Conservation (phyloP, 306 rosid genomes). For the Herpetospermum pedunculosum region DNA sequence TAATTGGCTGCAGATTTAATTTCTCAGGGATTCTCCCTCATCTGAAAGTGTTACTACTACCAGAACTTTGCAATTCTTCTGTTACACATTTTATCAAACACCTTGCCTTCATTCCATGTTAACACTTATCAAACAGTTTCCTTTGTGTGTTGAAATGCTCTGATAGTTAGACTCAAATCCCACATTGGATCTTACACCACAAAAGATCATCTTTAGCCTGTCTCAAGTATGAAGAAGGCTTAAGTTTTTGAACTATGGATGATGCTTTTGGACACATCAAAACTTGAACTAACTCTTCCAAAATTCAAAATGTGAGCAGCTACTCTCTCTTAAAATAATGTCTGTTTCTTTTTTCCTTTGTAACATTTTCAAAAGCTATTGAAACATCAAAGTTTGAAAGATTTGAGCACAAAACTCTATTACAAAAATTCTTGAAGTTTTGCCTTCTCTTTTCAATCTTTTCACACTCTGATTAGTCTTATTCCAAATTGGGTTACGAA, state of each 20-base stretch:
- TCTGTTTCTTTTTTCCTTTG: neutral
- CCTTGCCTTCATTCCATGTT: neutral
- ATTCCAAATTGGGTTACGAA: too few relatives aligned
- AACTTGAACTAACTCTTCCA: neutral
- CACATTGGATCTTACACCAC: neutral
- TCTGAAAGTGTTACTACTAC: neutral
- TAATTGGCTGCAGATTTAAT: constrained; percentile 41
- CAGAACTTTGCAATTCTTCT: neutral
- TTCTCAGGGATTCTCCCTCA: constrained; percentile 35
- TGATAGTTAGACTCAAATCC: neutral
- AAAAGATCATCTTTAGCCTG: too few relatives aligned
- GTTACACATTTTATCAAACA: constrained; percentile 1
- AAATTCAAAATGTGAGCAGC: neutral
- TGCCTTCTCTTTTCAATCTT: too few relatives aligned
- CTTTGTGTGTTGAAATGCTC: neutral
- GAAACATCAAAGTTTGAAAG: too few relatives aligned
- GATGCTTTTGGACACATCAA: neutral
- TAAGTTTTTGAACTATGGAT: neutral
- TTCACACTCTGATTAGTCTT: too few relatives aligned
- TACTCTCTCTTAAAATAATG: neutral
- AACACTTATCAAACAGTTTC: neutral
- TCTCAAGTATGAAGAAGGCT: neutral
- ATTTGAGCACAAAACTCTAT: too few relatives aligned
- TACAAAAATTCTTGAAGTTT: too few relatives aligned
- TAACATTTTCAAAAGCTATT: neutral